Percentiles rank a stretch among this genome's conserved stretches.
Conservation (phyloP, 140 eudicot species). For the Erigeron philadelphicus region DNA sequence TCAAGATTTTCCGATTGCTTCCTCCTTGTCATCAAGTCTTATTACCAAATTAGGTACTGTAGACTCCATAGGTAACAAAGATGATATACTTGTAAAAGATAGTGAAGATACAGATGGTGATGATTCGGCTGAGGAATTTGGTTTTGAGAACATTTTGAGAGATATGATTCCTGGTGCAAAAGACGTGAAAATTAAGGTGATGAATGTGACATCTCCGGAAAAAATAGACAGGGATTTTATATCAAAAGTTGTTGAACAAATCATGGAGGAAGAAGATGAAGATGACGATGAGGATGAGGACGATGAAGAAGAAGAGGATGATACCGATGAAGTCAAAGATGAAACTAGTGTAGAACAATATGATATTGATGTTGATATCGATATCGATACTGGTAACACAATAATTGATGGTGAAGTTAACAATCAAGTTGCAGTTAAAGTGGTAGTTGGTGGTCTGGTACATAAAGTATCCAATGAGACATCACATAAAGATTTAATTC, state of each 20-base stretch:
- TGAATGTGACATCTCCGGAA: conserved; percentile 62
- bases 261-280: conserved; percentile 61
- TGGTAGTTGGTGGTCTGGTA: conserved; percentile 49
- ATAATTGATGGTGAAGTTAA: conserved; percentile 42
- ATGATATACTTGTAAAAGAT: conserved; percentile 38
- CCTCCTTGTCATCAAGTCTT: conserved; percentile 41
- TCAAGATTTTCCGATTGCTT: conserved; percentile 37
- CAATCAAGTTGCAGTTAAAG: conserved; percentile 54
- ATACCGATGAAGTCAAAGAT: conserved; percentile 47
- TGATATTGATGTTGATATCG: conserved; percentile 45
- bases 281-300: conserved; percentile 67
- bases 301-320: conserved; percentile 43
- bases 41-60: conserved; percentile 30
- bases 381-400: conserved; percentile 41
- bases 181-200: conserved; percentile 63
- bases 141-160: conserved; percentile 49
- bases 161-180: conserved; percentile 78
- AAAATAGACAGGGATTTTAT: conserved; percentile 56
- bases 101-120: conserved; percentile 50
- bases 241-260: conserved; percentile 63
- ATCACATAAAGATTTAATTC: conserved; percentile 46
- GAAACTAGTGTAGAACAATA: conserved; percentile 51
- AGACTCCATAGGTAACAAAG: conserved; percentile 42
- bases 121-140: conserved; percentile 31
- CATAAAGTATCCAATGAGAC: conserved; percentile 37